A percentile compares a stretch with the other conserved stretches of the same genome.
phyloP scores from a whole-genome alignment of 495 filamentous ascomycete genomes.

The Aspergillus baeticus region DNA sequence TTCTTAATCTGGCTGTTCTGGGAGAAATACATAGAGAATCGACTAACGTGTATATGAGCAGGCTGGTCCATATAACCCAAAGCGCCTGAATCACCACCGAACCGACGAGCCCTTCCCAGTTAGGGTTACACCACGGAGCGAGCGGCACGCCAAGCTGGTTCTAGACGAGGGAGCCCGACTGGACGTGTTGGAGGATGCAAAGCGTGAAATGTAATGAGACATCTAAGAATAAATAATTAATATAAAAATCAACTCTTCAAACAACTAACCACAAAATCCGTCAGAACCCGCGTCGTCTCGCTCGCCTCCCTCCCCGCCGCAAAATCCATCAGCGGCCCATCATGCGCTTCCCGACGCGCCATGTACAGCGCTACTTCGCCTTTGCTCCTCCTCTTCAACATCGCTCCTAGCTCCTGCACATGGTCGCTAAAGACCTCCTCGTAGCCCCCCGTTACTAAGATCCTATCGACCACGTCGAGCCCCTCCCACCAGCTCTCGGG shows the following conservation, averaged over 20 bases:
- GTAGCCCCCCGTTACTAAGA: slow-evolving; percentile 21
- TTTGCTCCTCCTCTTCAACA: slow-evolving; percentile 13
- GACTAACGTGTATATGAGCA: no score
- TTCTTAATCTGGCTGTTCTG: no score
- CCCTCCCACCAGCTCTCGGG: slow-evolving; percentile 21
- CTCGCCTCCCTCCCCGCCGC: no score
- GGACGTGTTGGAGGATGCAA: no score
- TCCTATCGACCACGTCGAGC: slow-evolving; percentile 15
- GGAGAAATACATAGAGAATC: no score
- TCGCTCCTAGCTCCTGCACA: slow-evolving; percentile 14
- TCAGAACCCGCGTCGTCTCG: no score
- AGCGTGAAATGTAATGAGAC: no score
- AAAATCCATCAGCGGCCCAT: slow-evolving; percentile 29
- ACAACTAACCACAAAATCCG: no score
- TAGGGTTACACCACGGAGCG: slow-evolving; percentile 21
- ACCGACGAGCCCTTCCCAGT: slow-evolving; percentile 29
- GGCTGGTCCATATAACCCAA: slow-evolving; percentile 19
- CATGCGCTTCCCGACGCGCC: slow-evolving; percentile 24
- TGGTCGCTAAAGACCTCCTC: slow-evolving; percentile 27
- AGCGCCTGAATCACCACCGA: slow-evolving; percentile 23
- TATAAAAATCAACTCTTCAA: no score
- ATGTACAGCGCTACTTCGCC: slow-evolving; percentile 12
- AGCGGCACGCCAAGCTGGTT: slow-evolving; percentile 24
- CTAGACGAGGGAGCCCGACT: not conserved
- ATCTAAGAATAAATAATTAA: no score